Base-by-base conservation (phyloP, 179 eudicot species). In the Corrigiola litoralis region DNA sequence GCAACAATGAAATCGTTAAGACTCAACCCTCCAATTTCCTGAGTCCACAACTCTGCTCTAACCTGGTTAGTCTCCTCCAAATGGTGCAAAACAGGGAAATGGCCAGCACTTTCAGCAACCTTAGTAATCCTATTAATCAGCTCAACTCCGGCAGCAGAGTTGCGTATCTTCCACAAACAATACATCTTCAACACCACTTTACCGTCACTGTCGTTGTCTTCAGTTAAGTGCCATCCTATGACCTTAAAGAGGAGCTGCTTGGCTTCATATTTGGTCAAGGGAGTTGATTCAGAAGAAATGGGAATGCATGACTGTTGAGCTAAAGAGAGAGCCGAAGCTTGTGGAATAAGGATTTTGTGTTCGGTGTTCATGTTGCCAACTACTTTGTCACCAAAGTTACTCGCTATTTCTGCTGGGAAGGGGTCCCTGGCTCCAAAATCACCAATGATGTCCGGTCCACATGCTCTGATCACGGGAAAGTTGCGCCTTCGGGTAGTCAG, bases 371-470 rank as follows among this genome's bases (percentile, higher is more conserved):
- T 40, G 50, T 67, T 71, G 0, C 99, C 99, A 47, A 81, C 33
- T 5, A 90, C 92, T 53, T 90, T 92, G 0, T 92, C 99, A 0
- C 78, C 86, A 29, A 92, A 92, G 2, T 76, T 57, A 79, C 95
- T 87, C 37, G 71, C 99, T 2, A 90, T 20, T 52, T 92, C 98
- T 0, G 85, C 98, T 6, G 95, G 95, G 65, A 87, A 90, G 0
- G 98, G 98, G 79, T 90, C 98, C 17, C 97, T 73, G 4, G 82
- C 95, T 18, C 98, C 95, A 36, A 90, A 85, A 64, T 89, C 98
- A 14, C 96, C 96, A 28, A 85, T 47, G 1, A 85, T 5, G 71
- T 90, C 87, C 6, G 68, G 37, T 38, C 61, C 63, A 4, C 33
- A 3, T 27, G 84, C 78, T 3, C 33, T 58, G 54, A 67, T 37